phyloP scores from a whole-genome alignment of 768 basidiomycete genomes.

The Lentinula sp. region DNA sequence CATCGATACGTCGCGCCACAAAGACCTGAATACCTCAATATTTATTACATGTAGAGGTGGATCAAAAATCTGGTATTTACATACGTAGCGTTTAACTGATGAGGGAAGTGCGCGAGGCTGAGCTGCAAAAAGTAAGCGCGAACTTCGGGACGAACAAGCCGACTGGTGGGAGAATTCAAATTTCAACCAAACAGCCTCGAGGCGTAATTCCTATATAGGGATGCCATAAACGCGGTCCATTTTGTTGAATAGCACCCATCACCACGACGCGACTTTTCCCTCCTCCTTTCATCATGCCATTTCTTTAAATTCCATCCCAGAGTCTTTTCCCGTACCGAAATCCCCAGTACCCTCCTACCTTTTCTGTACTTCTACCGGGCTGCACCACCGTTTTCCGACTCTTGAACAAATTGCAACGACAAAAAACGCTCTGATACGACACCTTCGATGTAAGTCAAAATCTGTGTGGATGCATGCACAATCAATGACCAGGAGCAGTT shows the following conservation, averaged over 20 bases:
- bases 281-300: conserved; percentile 2
- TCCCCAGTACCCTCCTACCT: not conserved
- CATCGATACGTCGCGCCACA: not conserved
- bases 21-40: not conserved
- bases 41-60: not conserved
- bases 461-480: not conserved
- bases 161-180: not conserved
- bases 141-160: not conserved
- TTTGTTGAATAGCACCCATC: not conserved
- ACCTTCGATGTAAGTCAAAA: not conserved
- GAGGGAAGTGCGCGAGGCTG: too few species aligned
- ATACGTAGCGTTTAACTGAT: too few species aligned
- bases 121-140: not conserved
- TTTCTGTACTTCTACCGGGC: not conserved
- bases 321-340: not conserved
- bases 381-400: not conserved
- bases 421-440: not conserved
- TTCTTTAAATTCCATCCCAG: not conserved
- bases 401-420: not conserved
- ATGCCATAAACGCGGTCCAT: not conserved
- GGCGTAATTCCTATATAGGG: not conserved
- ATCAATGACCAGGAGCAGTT: not conserved
- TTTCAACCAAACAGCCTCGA: not conserved
- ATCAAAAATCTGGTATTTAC: not conserved
- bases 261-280: not conserved